These are phyloP conservation scores for Dorcoceras hygrometricum DNA, from an alignment of 257 asterid species.

Conservation along the genomic window DNA sequence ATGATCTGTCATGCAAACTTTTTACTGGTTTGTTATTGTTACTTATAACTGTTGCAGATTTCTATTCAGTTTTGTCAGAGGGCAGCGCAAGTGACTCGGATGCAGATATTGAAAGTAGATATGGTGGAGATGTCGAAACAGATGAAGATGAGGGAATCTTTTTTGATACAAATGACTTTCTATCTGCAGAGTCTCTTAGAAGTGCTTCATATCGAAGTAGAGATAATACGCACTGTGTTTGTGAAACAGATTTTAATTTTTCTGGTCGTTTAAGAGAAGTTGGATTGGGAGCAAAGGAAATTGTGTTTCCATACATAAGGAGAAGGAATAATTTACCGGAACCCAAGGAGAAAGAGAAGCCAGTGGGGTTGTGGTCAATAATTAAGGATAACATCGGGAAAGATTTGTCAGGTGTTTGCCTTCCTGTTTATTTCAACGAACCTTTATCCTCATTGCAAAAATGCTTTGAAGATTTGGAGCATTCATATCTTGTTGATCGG, in stretches of 20 bases:
- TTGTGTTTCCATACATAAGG: constrained; percentile 64
- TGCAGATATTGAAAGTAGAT: constrained; percentile 81
- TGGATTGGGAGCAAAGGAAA: constrained; percentile 51
- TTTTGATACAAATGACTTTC: constrained; percentile 88
- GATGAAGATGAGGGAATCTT: constrained; percentile 84
- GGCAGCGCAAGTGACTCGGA: constrained; percentile 94
- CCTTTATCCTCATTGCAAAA: constrained; percentile 96
- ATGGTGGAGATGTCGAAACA: constrained; percentile 78
- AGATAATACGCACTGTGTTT: constrained; percentile 52
- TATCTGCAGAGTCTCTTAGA: constrained; percentile 81
- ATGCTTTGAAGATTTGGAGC: constrained; percentile 97
- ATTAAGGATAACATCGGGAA: constrained; percentile 98
- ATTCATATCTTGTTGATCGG: constrained; percentile 85
- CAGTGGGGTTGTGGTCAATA: constrained; percentile 94
- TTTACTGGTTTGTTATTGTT: constrained; percentile 7
- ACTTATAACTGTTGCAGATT: constrained; percentile 50
- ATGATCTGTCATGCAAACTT: constrained; percentile 11
- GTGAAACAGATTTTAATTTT: constrained; percentile 55
- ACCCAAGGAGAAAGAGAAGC: constrained; percentile 96
- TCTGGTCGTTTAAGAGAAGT: constrained; percentile 54
- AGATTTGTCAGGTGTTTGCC: constrained; percentile 99
- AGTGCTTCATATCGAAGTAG: constrained; percentile 91
- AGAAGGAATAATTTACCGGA: constrained; percentile 87
- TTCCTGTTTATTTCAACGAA: constrained; percentile 97
- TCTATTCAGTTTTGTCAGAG: constrained; percentile 94